These are phyloP conservation scores for Mycena polygramma DNA, from an alignment of 768 basidiomycete genomes.

Conservation along the genomic window DNA sequence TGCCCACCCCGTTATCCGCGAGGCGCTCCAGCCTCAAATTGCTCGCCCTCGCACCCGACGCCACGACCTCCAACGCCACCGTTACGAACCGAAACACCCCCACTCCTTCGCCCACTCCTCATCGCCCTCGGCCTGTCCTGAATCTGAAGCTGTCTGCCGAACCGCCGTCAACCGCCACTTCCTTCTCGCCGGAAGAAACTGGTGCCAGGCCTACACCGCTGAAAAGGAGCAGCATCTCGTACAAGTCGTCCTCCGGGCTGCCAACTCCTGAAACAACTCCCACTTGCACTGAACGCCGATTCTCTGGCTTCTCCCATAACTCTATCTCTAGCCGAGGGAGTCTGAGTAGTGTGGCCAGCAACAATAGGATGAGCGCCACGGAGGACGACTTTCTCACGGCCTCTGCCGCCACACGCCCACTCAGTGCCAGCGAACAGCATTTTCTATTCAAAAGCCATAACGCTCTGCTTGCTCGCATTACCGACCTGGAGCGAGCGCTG, in stretches of 20 bases:
- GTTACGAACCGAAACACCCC: constrained; percentile 16
- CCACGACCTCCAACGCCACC: constrained; percentile 28
- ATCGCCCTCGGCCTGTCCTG: constrained; percentile 51
- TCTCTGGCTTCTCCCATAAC: constrained; percentile 71
- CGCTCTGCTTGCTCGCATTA: constrained; percentile 84
- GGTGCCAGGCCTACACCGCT: constrained; percentile 51
- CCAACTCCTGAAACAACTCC: constrained; percentile 86
- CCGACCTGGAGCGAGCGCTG: constrained; percentile 81
- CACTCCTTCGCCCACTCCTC: constrained; percentile 47
- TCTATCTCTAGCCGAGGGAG: constrained; percentile 41
- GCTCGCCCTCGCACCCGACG: constrained; percentile 53
- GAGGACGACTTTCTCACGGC: constrained; percentile 56
- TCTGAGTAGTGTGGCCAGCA: constrained; percentile 48
- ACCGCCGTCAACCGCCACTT: constrained; percentile 17
- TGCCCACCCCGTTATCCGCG: constrained; percentile 65
- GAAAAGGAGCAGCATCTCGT: constrained; percentile 81
- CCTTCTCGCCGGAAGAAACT: constrained; percentile 43
- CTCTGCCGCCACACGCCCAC: constrained; percentile 55
- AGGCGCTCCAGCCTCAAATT: constrained; percentile 55
- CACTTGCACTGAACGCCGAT: constrained; percentile 60
- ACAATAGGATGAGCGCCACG: constrained; percentile 43
- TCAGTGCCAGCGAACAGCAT: constrained; percentile 83
- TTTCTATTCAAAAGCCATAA: constrained; percentile 90
- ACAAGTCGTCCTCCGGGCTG: constrained; percentile 71
- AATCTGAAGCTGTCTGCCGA: constrained; percentile 51